These are phyloP conservation scores for Orbilia blumenaviensis DNA, from an alignment of 2,329 filamentous ascomycete genomes.

Conservation along the genomic window DNA sequence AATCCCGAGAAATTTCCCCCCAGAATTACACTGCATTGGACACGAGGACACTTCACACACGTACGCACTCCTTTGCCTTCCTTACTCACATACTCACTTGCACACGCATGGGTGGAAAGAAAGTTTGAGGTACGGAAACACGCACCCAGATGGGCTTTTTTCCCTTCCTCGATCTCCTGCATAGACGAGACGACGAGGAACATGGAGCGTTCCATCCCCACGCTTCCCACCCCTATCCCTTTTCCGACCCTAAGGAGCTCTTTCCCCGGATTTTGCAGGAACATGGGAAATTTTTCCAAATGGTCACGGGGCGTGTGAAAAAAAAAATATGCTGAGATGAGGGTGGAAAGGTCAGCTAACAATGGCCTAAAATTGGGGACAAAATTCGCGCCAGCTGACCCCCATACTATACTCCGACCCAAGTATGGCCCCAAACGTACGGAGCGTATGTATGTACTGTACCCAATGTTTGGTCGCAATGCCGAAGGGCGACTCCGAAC, in stretches of 20 bases:
- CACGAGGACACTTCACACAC: conserved; percentile 14
- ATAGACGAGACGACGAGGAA: conserved; percentile 40
- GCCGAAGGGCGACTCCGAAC: conserved; percentile 38
- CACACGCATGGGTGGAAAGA: not conserved
- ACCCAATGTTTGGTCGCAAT: conserved; percentile 38
- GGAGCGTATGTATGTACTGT: too few species aligned
- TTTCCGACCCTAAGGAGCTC: conserved; percentile 35
- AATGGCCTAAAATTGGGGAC: conserved; percentile 39
- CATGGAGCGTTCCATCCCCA: conserved; percentile 31
- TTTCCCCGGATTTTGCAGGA: conserved; percentile 52
- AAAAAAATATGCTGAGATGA: conserved; percentile 36
- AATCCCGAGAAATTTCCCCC: conserved; percentile 28
- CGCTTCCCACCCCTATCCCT: not conserved
- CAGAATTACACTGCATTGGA: conserved; percentile 29
- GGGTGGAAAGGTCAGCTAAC: conserved; percentile 1
- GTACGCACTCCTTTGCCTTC: too few species aligned
- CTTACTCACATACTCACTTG: too few species aligned
- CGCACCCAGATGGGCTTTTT: conserved; percentile 1
- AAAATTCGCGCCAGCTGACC: conserved; percentile 44
- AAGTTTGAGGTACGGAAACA: not conserved
- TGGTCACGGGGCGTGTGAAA: conserved; percentile 47
- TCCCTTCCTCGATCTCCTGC: conserved; percentile 16
- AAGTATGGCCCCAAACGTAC: too few species aligned
- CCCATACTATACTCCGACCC: conserved; percentile 36
- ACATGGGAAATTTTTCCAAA: conserved; percentile 33